Evolutionary conservation across 2,329 filamentous ascomycete genomes (phyloP).

Genomic region (Fusarium begoniae): DNA sequence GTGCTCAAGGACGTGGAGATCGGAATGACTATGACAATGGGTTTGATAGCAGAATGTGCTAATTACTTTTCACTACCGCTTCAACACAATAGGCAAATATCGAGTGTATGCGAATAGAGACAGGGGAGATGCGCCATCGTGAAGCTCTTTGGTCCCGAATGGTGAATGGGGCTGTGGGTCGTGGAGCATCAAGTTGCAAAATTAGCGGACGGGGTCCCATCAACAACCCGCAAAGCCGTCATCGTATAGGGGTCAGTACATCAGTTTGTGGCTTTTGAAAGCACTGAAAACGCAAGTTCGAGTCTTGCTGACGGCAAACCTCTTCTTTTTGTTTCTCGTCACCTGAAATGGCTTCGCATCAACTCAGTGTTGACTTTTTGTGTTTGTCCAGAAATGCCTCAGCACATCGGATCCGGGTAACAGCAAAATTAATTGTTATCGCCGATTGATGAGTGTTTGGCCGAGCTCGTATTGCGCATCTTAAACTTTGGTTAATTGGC

Average conservation of each 20-base stretch:
- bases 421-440: neutral
- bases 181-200: neutral
- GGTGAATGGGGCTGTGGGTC: neutral
- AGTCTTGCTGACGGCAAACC: constrained; percentile 22
- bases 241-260: constrained; percentile 29
- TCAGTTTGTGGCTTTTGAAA: constrained; percentile 22
- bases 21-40: neutral
- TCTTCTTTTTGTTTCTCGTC: neutral
- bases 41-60: neutral
- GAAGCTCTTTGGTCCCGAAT: neutral
- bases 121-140: accelerated
- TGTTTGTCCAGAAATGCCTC: neutral
- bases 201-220: neutral
- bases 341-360: accelerated
- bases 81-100: accelerated
- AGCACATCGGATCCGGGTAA: neutral
- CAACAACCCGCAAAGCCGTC: neutral
- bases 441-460: neutral
- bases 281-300: constrained; percentile 28
- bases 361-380: neutral
- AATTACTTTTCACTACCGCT: neutral
- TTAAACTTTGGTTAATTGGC: neutral
- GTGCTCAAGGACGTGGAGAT: neutral
- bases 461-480: too few species aligned
- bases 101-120: too few species aligned